phyloP scores from a whole-genome alignment of 805 yeast genomes.

The Clavispora carvajalis region DNA sequence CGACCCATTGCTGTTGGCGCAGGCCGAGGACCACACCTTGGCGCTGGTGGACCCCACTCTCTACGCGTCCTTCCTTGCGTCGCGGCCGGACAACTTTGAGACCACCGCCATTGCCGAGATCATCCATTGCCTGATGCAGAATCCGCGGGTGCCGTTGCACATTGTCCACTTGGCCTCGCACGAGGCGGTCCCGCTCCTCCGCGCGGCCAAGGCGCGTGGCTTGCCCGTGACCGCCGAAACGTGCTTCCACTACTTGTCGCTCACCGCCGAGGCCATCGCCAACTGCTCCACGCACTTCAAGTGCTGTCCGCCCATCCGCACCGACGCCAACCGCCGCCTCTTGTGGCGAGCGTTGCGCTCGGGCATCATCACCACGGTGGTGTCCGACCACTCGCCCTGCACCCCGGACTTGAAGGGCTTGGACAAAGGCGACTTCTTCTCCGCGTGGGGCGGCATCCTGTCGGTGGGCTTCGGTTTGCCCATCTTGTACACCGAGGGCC shows the following conservation, averaged over 20 bases:
- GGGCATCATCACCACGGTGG: slow-evolving; percentile 73
- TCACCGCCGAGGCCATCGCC: slow-evolving; percentile 73
- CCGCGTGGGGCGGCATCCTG: slow-evolving; percentile 96
- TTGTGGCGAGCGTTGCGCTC: slow-evolving; percentile 75
- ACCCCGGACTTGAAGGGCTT: slow-evolving; percentile 85
- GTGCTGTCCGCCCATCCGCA: slow-evolving; percentile 93
- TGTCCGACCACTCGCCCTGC: slow-evolving; percentile 95
- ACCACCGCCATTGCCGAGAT: slow-evolving; percentile 75
- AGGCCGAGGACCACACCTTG: slow-evolving; percentile 34
- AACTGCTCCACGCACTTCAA: slow-evolving; percentile 78
- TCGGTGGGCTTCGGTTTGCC: slow-evolving; percentile 91
- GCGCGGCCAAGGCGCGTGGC: slow-evolving; percentile 53
- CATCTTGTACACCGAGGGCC: slow-evolving; percentile 70
- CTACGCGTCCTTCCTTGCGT: slow-evolving; percentile 69
- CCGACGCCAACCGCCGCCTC: slow-evolving; percentile 60
- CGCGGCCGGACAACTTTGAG: slow-evolving; percentile 87
- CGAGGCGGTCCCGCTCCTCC: slow-evolving; percentile 71
- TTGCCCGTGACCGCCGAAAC: slow-evolving; percentile 83
- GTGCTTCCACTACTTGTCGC: slow-evolving; percentile 84
- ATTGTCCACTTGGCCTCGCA: slow-evolving; percentile 88
- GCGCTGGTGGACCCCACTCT: slow-evolving; percentile 52
- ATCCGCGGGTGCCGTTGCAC: slow-evolving; percentile 68
- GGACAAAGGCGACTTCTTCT: slow-evolving; percentile 78
- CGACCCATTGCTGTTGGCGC: slow-evolving; percentile 41
- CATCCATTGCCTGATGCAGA: slow-evolving; percentile 52